phyloP scores from a whole-genome alignment of 164 flowering plant species.

The Aristolochia californica region DNA sequence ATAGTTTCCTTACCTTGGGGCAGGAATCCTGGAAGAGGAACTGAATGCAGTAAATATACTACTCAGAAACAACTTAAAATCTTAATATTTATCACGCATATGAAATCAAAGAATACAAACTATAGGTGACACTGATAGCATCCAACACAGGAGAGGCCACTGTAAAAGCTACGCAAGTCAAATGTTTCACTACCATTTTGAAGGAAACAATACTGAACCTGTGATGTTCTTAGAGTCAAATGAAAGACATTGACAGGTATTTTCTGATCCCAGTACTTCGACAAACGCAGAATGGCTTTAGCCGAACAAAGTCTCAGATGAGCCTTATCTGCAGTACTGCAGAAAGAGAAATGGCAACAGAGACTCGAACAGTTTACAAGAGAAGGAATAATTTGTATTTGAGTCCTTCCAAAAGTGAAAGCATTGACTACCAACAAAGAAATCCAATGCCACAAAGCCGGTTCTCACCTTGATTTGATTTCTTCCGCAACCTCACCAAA shows the following conservation, averaged over 20 bases:
- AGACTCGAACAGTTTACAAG: too few species aligned
- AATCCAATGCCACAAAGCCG: neutral
- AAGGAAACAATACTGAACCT: constrained; percentile 32
- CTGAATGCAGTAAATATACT: neutral
- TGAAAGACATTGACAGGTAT: constrained; percentile 76
- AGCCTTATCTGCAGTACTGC: constrained; percentile 80
- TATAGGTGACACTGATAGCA: too few species aligned
- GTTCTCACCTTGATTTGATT: constrained; percentile 59
- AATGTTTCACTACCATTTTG: neutral
- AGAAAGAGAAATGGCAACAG: constrained; percentile 9
- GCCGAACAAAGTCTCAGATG: constrained; percentile 88
- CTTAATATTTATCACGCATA: too few species aligned
- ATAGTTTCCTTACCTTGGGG: constrained; percentile 57
- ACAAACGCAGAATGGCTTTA: constrained; percentile 75
- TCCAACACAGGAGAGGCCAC: neutral
- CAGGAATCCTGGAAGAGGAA: constrained; percentile 35
- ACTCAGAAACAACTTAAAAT: neutral
- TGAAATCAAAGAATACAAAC: too few species aligned
- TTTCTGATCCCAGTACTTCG: constrained; percentile 84
- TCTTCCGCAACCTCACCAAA: constrained; percentile 74
- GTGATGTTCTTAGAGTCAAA: constrained; percentile 56
- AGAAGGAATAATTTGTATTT: too few species aligned
- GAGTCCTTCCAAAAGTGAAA: too few species aligned
- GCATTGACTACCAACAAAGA: neutral
- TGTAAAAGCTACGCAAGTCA: neutral